Evolutionary conservation across 495 filamentous ascomycete genomes (phyloP), one percentile per base, ranked within the genome.

Genomic region (Penicillium argentinense): DNA sequence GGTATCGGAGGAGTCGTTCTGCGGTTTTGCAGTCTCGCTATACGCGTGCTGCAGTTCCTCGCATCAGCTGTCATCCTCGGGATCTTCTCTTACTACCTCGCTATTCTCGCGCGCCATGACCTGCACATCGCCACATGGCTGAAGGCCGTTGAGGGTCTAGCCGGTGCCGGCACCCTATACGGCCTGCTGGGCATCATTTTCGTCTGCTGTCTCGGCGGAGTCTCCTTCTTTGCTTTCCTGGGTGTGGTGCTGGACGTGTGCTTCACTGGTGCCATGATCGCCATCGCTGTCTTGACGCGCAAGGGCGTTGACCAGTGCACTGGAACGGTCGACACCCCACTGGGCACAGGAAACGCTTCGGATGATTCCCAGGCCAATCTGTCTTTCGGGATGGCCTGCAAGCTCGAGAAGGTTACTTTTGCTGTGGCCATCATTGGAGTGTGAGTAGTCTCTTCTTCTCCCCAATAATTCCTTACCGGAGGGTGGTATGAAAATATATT

Each of bases 231-330:
- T 64, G 84, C 84, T 32, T 71, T 71, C 52, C 80, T 95, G 67
- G 86, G 89, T 30, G 73, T 86, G 11, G 57, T 90, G 34, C 66
- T 95, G 62, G 90, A 97, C 63, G 72, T 95, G 18, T 76, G 73
- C 62, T 90, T 96, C 64, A 72, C 92, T 47, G 91, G 86, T 34
- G 83, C 80, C 28, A 83, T 95, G 68, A 84, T 96, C 63, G 91
- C 84, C 59, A 70, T 95, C 45, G 85, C 79, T 39, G 74, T 92
- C 50, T 53, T 91, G 32, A 88, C 84, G 23, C 75, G 85, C 3
- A 66, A 75, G 19, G 91, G 90, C 29, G 76, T 77, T 5, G 60
- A 73, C 47, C 72, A 60, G 27, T 93, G 88, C 71, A 66, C 24
- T 4, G 85, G 85, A 12, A 69, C 54, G 3, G 81, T 91, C 14